phyloP scores from a whole-genome alignment of 23 red algal species.

The Gracilaria domingensis region DNA sequence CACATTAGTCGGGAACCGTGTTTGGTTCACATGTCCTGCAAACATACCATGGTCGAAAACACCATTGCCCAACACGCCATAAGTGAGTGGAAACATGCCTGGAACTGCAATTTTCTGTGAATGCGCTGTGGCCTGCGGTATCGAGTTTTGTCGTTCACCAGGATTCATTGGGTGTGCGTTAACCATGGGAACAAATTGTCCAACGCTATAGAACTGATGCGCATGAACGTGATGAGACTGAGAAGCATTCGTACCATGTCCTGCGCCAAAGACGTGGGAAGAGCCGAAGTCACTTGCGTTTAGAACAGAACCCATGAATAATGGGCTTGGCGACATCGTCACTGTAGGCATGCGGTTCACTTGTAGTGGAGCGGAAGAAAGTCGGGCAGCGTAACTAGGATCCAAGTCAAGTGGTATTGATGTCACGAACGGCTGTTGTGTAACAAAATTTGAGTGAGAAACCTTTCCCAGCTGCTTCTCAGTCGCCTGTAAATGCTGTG shows the following conservation, averaged over 20 bases:
- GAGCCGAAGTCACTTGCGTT: constrained; percentile 5
- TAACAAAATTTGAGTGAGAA: not conserved
- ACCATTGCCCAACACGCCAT: constrained; percentile 30
- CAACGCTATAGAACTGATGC: constrained; percentile 59
- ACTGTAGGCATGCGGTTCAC: constrained; percentile 9
- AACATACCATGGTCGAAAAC: constrained; percentile 28
- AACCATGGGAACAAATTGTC: constrained; percentile 49
- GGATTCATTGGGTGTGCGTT: constrained; percentile 47
- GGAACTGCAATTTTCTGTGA: constrained; percentile 13
- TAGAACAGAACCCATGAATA: constrained; percentile 13
- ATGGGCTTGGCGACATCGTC: constrained; percentile 25
- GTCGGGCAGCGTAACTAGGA: not conserved
- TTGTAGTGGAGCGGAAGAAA: not conserved
- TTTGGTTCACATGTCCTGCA: not conserved
- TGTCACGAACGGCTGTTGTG: constrained; percentile 6
- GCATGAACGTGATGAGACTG: constrained; percentile 9
- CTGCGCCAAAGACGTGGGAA: not conserved
- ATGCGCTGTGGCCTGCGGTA: not conserved
- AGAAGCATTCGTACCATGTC: not conserved
- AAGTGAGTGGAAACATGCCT: constrained; percentile 40
- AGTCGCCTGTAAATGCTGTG: not conserved
- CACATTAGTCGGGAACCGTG: constrained; percentile 1
- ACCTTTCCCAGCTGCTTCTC: not conserved
- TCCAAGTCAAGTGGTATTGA: constrained; percentile 13
- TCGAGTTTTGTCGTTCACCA: not conserved